Base-by-base conservation (phyloP, 2,329 filamentous ascomycete species). In the Pestalotiopsis sp. region DNA sequence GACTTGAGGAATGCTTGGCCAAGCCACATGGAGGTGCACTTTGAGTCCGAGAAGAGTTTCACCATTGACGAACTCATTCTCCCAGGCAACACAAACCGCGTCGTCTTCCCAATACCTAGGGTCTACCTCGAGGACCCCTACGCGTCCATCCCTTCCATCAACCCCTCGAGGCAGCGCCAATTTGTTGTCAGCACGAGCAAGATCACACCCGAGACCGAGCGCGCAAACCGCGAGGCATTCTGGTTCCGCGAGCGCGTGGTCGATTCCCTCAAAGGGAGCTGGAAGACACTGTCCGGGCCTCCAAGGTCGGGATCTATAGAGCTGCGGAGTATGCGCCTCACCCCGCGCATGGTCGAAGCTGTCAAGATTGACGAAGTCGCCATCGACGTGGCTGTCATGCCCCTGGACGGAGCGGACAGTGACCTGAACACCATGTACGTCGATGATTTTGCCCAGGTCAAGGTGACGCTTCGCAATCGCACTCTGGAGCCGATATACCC, bases 1-100 rank as follows among this genome's bases (percentile, higher is more conserved):
- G 95, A 98, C 78, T 83, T 98, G 35, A 90, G 94, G 67, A 98
- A 98, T 75, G 90, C 92, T 0, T 98, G 94, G 94, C 94, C 94
- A 2, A 93, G 89, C 74, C 90, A 91, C 62, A 88, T 98, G 74
- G 84, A 87, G 6, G 85, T 96, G 3, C 86, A 85, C 35, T 79
- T 97, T 2, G 80, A 87, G 64, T 82, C 82, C 13, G 82, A 86
- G 59, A 83, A 86, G 55, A 82, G 81, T 35, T 78, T 85, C 65
- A 72, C 75, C 1, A 81, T 88, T 1, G 81, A 87, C 61, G 87
- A 89, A 69, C 81, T 82, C 62, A 88, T 92, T 52, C 80, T 91
- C 11, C 89, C 89, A 0, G 90, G 89, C 7, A 89, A 91, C 75
- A 92, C 92, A 1, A 91, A 88, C 62, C 89, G 94, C 1, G 83